A percentile compares a stretch with the other conserved stretches of the same genome.
Evolutionary conservation across 495 filamentous ascomycete genomes (phyloP).

Genomic region (Daldinia decipiens): DNA sequence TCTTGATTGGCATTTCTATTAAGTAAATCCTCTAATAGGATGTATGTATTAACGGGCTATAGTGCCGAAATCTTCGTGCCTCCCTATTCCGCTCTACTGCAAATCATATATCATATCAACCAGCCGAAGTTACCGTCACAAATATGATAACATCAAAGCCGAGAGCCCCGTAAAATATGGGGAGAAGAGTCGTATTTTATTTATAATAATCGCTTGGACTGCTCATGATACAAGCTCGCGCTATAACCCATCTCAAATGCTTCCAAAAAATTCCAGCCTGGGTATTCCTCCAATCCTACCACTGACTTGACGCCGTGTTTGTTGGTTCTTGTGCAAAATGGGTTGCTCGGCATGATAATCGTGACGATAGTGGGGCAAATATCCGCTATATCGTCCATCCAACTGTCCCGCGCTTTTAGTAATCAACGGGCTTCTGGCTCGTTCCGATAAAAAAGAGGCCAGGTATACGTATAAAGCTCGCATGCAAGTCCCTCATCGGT

Average conservation of each 20-base stretch:
- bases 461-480: conserved; percentile 3
- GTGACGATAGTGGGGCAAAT: conserved; percentile 19
- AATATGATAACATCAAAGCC: too few relatives aligned
- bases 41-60: neutral
- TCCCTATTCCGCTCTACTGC: neutral
- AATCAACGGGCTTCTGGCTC: neutral
- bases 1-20: neutral
- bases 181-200: conserved; percentile 26
- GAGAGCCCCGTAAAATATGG: neutral
- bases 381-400: conserved; percentile 22
- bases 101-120: neutral
- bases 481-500: conserved; percentile 18
- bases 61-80: neutral
- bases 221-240: conserved; percentile 8
- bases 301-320: conserved; percentile 18
- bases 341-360: conserved; percentile 4
- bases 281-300: conserved; percentile 21
- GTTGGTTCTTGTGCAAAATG: conserved; percentile 8
- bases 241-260: conserved; percentile 18
- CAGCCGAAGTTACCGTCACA: neutral
- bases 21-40: neutral
- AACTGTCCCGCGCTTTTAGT: neutral
- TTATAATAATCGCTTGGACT: conserved; percentile 11
- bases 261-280: conserved; percentile 23
- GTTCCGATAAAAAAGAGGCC: neutral